Conservation (phyloP, 345 rosid species). For the Gossypium ekmanianum region DNA sequence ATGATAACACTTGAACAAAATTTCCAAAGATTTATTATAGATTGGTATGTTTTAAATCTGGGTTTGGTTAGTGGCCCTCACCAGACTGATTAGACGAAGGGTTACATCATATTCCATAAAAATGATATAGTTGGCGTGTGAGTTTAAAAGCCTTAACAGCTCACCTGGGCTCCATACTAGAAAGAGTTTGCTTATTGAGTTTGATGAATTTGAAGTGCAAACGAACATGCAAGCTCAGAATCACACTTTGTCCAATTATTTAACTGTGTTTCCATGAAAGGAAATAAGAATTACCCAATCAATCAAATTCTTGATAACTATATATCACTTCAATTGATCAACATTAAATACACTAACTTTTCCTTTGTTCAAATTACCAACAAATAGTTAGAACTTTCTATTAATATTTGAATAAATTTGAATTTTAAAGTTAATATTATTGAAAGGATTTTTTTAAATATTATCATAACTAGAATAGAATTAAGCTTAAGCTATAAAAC, state of each 20-base stretch:
- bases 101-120: not conserved
- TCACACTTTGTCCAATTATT: not conserved
- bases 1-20: not conserved
- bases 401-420: no score
- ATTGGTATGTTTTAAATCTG: conserved; percentile 1
- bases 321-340: not conserved
- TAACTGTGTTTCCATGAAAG: no score
- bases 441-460: no score
- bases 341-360: not conserved
- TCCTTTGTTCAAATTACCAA: no score
- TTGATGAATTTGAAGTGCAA: not conserved
- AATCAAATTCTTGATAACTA: not conserved
- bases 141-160: not conserved
- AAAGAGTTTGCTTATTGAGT: not conserved
- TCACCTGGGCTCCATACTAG: conserved; percentile 5
- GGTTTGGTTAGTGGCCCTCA: not conserved
- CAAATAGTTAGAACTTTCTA: no score
- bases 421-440: no score
- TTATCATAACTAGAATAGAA: no score
- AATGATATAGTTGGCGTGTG: not conserved
- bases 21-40: not conserved
- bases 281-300: not conserved
- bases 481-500: no score
- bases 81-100: not conserved
- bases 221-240: not conserved